A percentile compares a stretch with the other conserved stretches of the same genome.
Conservation (phyloP, 352 stramenopile genomes). For the Hyaloperonospora brassicae region DNA sequence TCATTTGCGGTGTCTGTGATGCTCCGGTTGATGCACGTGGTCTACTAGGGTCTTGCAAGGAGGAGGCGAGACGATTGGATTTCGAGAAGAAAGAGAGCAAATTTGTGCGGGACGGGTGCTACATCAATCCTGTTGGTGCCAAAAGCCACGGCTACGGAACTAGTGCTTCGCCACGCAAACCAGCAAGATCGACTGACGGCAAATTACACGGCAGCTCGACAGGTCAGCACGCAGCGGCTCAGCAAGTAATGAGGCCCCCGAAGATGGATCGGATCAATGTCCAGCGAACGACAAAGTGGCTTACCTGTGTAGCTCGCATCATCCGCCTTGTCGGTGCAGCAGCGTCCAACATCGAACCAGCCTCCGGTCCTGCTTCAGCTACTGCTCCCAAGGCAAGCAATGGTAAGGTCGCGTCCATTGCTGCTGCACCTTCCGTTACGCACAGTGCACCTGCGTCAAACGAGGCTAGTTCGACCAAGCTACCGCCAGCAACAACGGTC, state of each 20-base stretch:
- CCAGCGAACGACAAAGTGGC: conserved; percentile 62
- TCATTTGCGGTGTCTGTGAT: conserved; percentile 55
- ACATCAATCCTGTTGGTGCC: conserved; percentile 37
- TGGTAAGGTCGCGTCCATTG: neutral
- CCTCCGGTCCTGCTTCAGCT: conserved; percentile 3
- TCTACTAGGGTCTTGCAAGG: conserved; percentile 45
- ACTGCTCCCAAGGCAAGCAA: neutral
- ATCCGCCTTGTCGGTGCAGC: conserved; percentile 42
- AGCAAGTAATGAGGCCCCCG: conserved; percentile 31
- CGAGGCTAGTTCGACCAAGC: conserved; percentile 2
- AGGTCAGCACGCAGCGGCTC: conserved; percentile 15
- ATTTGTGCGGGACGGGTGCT: conserved; percentile 56
- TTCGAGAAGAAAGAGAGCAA: conserved; percentile 55
- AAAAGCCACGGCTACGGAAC: conserved; percentile 18
- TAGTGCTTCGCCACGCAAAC: conserved; percentile 17
- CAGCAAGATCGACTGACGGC: conserved; percentile 10
- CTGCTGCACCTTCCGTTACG: neutral
- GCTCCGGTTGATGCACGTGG: conserved; percentile 42
- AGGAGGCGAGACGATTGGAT: conserved; percentile 39
- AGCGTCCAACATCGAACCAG: conserved; percentile 5
- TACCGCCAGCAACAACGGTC: neutral
- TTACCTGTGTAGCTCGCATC: conserved; percentile 56
- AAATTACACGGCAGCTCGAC: conserved; percentile 15
- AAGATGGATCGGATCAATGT: conserved; percentile 82
- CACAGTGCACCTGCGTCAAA: neutral